A percentile compares a stretch with the other conserved stretches of the same genome.
These are phyloP conservation scores for Malus orientalis DNA, from an alignment of 306 rosid species.

Conservation along the genomic window DNA sequence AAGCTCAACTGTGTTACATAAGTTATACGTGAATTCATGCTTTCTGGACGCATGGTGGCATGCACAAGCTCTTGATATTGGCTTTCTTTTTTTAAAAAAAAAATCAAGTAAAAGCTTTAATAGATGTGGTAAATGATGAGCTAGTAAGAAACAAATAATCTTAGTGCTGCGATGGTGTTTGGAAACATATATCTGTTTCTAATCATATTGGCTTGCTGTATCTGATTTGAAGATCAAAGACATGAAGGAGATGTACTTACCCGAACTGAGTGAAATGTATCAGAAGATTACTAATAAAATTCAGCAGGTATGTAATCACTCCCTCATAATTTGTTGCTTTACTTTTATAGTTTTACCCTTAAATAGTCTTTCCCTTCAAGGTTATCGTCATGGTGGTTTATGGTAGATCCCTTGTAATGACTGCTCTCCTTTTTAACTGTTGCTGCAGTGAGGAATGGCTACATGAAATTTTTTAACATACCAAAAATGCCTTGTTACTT, in stretches of 20 bases:
- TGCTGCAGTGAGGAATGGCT: neutral
- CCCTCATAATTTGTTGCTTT: neutral
- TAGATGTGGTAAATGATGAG: slow-evolving; percentile 1
- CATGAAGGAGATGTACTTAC: slow-evolving; percentile 56
- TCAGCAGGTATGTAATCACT: slow-evolving; percentile 46
- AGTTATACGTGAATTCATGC: neutral
- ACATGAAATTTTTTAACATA: neutral
- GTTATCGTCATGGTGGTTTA: neutral
- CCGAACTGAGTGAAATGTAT: slow-evolving; percentile 56
- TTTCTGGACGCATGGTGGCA: neutral
- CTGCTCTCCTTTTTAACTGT: neutral
- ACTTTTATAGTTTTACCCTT: neutral
- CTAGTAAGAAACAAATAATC: neutral
- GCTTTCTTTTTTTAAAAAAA: too few species aligned
- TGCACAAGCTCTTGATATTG: too few species aligned
- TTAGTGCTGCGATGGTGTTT: neutral
- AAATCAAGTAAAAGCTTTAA: too few species aligned
- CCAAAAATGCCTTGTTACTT: neutral
- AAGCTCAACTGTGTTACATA: neutral
- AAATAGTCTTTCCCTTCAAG: slow-evolving; percentile 2
- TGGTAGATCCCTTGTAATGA: neutral
- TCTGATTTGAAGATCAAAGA: slow-evolving; percentile 46
- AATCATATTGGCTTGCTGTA: slow-evolving; percentile 13
- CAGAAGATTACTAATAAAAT: slow-evolving; percentile 45
- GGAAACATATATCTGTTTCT: neutral